Base-by-base conservation (phyloP, 345 rosid species). In the Corchorus olitorius region DNA sequence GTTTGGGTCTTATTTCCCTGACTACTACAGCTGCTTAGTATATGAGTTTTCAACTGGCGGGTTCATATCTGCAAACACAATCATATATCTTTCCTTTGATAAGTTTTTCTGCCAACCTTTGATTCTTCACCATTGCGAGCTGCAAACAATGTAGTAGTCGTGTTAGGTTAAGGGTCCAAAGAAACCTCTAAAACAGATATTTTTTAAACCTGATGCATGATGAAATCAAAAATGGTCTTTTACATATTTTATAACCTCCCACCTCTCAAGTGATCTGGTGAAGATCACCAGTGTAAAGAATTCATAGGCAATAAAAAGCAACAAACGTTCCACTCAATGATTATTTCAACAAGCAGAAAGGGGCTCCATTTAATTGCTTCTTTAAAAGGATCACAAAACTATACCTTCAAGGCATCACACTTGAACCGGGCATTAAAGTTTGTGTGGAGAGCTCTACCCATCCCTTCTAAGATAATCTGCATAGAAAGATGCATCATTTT, bases 91-190 rank as follows among this genome's bases (percentile, higher is more conserved):
- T 91, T 72, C 99, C 99, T 37, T 83, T 54, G 16, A 96, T 89
- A 82, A 96, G 81, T 77, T 96, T 96, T 77, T 91, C 97, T 4
- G 98, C 98, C 84, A 96, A 79, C 81, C 99, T 91, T 76, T 96
- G 99, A 76, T 96, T 96, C 91, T 96, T 93, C 85, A 96, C 98
- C 99, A 96, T 96, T 65, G 99, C 99, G 61, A 96, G 91, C 99
- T 93, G 92, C 80, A 84, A 83, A 65, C 14, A 74, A 68, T 19
- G 41, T 48, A 67, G 22, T 22, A 67, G 22, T 22, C 7, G 6
- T 14, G 41, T 48, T 45, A 76, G 20, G 63, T 70, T 22, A 63
- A 3, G 10, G 35, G 46, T 53, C 46, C 1, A 12, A 17, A 20
- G 37, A 73, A 70, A n/a, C 58, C 3, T 76, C 50, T 58, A 10